These are phyloP conservation scores for Torrubiella hemipterigena DNA, from an alignment of 2,329 filamentous ascomycete species.

Conservation along the genomic window DNA sequence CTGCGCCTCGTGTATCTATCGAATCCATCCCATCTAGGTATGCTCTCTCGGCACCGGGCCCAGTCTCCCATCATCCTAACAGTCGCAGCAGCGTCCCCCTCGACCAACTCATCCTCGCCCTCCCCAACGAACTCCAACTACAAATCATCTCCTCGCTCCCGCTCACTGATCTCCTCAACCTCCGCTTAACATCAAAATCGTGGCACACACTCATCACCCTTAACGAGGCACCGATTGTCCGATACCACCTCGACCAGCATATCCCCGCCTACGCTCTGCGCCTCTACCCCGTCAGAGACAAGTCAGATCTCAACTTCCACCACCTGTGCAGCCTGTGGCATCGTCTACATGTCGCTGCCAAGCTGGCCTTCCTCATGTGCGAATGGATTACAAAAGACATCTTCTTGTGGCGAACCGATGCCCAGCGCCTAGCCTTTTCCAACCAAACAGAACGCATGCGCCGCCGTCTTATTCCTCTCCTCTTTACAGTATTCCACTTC, in stretches of 20 bases:
- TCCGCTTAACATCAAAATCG: conserved; percentile 44
- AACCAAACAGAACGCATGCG: conserved; percentile 53
- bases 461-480: conserved; percentile 47
- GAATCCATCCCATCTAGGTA: conserved; percentile 22
- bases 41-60: background rate
- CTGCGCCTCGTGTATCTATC: conserved; percentile 11
- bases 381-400: conserved; percentile 56
- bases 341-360: conserved; percentile 50
- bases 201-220: conserved; percentile 48
- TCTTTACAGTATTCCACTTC: conserved; percentile 57
- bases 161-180: conserved; percentile 46
- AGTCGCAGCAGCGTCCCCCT: conserved; percentile 28
- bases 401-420: conserved; percentile 44
- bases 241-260: conserved; percentile 46
- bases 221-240: conserved; percentile 49
- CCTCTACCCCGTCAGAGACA: conserved; percentile 42
- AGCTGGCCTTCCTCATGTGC: conserved; percentile 49
- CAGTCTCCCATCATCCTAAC: conserved; percentile 2
- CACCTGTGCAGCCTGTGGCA: conserved; percentile 55
- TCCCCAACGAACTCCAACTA: conserved; percentile 51
- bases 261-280: conserved; percentile 48
- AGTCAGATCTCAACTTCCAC: conserved; percentile 39
- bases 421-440: conserved; percentile 43
- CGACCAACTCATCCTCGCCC: conserved; percentile 42
- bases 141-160: conserved; percentile 50